Evolutionary conservation across 768 basidiomycete genomes (phyloP).

Genomic region (Lactarius psammicola): DNA sequence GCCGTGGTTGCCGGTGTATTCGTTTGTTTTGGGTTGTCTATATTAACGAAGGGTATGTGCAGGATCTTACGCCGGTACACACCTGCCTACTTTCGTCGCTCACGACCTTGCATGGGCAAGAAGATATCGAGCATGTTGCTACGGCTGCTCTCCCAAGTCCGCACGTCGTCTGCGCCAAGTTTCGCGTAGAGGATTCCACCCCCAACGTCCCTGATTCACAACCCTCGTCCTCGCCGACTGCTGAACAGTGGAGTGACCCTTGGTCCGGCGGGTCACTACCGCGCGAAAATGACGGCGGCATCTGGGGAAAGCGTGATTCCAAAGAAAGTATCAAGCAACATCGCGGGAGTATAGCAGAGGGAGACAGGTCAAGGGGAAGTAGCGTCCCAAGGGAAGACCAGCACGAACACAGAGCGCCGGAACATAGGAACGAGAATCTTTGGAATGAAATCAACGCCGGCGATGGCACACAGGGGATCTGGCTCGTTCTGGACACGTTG

Average conservation of each 20-base stretch:
- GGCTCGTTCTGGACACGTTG: conserved; percentile 27
- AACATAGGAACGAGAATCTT: conserved; percentile 11
- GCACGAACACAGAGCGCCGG: conserved; percentile 10
- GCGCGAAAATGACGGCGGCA: conserved; percentile 13
- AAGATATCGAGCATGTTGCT: conserved; percentile 18
- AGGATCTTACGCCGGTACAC: conserved; percentile 28
- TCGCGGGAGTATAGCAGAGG: conserved; percentile 7
- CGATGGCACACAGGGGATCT: conserved; percentile 25
- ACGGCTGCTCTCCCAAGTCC: conserved; percentile 15
- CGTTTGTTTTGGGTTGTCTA: neutral
- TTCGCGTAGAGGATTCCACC: neutral
- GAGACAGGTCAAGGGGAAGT: neutral
- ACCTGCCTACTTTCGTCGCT: conserved; percentile 25
- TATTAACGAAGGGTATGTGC: neutral
- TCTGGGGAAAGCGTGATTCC: conserved; percentile 23
- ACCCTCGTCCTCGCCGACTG: neutral
- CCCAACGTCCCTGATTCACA: neutral
- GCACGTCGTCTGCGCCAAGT: conserved; percentile 28
- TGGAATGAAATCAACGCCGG: conserved; percentile 19
- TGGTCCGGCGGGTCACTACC: conserved; percentile 26
- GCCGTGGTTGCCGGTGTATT: conserved; percentile 28
- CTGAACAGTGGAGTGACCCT: conserved; percentile 25
- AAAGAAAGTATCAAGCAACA: conserved; percentile 24
- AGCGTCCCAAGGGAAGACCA: conserved; percentile 15
- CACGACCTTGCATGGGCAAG: conserved; percentile 23